Percentiles rank a stretch among this genome's conserved stretches.
These are phyloP conservation scores for Persicaria maculosa DNA, from an alignment of 148 eudicot species.

Conservation along the genomic window DNA sequence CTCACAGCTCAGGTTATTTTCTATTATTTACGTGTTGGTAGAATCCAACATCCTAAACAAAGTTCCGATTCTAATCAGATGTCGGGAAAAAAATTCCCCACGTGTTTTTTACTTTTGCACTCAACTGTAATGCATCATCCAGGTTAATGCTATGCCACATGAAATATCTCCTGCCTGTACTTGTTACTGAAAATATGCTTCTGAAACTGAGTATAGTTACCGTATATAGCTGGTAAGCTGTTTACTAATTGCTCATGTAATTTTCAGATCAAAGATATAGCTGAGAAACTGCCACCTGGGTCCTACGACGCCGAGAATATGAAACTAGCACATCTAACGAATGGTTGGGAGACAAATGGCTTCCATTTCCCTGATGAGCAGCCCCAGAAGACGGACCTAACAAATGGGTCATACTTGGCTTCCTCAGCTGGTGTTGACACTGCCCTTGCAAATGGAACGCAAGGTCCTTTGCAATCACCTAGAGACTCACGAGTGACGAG, in stretches of 20 bases:
- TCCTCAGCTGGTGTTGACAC: constrained; percentile 24
- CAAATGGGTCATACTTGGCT: constrained; percentile 23
- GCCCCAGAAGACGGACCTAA: constrained; percentile 25
- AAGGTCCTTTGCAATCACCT: constrained; percentile 30
- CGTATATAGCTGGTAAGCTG: background rate
- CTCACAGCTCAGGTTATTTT: constrained; percentile 75
- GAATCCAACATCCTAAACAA: background rate
- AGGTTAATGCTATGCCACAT: background rate
- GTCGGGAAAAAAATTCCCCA: background rate
- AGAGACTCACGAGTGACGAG: constrained; percentile 22
- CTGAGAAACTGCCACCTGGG: constrained; percentile 84
- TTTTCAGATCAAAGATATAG: constrained; percentile 86
- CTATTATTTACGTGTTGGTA: background rate
- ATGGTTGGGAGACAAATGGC: constrained; percentile 64
- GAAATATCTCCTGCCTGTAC: background rate
- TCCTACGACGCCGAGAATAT: constrained; percentile 47
- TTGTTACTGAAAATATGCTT: background rate
- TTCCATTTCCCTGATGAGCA: constrained; percentile 36
- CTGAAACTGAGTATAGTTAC: background rate
- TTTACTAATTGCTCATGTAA: background rate
- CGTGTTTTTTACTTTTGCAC: background rate
- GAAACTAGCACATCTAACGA: constrained; percentile 36
- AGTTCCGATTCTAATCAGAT: background rate
- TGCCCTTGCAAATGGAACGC: constrained; percentile 23
- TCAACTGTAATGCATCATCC: background rate